Base-by-base conservation (phyloP, 2,329 filamentous ascomycete species). In the Claviceps arundinis region DNA sequence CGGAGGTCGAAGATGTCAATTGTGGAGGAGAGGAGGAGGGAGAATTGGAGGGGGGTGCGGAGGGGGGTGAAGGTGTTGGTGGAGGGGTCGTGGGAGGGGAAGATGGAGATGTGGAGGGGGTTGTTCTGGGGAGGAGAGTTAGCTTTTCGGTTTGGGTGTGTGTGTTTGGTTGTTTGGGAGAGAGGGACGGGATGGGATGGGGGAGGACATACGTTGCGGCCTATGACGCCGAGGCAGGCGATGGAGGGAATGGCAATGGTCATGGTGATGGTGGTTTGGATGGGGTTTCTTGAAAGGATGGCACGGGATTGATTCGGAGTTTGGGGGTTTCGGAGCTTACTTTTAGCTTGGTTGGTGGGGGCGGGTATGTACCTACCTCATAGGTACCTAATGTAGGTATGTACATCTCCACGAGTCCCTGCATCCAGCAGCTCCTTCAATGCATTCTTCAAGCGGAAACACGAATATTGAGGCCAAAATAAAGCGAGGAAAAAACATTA, bases 1-100 rank as follows among this genome's bases (percentile, higher is more conserved):
- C 89, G 88, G 55, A 90, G 81, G 61, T 93, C 88, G 69, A 98
- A 96, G 58, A 97, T 83, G 70, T 98, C 93, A 59, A 98, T 85
- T 53, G 87, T 93, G 54, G 85, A 87, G 59, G 89, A 93, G 56
- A 97, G 81, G 48, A 96, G 79, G 61, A 97, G 89, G 38, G 87
- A 89, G 73, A 93, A 96, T 65, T 95, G 89, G 11, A 97, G 79
- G n/a, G 81, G 76, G 17, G 84, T 85, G 61, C 84, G 82, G 57
- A 85, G 72, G 38, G 79, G 78, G 7, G 68, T 62, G 59, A 73
- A 72, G 51, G 69, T 71, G 67, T 75, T 72, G 58, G 74, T 75
- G 50, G 75, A 58, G 47, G 76, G 70, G 63, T 78, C 74, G 73
- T 87, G 79, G 47, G 84, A 85, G 50, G 89, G 86, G 69, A 96